A percentile compares a stretch with the other conserved stretches of the same genome.
Conservation (phyloP, 2,329 filamentous ascomycete genomes). For the Lecanicillium sp. region DNA sequence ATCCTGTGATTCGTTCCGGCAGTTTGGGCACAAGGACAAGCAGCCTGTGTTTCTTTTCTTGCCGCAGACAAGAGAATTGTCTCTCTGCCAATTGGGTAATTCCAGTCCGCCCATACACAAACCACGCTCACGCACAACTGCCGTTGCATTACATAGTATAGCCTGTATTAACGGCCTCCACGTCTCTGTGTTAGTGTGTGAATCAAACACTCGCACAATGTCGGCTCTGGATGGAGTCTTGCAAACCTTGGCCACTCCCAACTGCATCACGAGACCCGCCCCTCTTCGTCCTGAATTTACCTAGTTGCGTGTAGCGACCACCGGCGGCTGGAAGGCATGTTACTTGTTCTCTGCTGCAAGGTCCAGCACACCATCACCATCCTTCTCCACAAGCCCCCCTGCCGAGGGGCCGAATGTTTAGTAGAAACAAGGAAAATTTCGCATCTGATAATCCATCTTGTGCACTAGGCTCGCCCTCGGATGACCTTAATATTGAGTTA, state of each 20-base stretch:
- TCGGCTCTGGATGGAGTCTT: slow-evolving; percentile 2
- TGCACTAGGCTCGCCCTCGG: no score
- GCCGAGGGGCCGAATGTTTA: slow-evolving; percentile 2
- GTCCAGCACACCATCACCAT: background rate
- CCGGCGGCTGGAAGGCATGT: no score
- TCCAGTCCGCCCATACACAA: no score
- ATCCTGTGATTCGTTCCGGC: background rate
- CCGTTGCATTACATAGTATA: no score
- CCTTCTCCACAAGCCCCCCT: background rate
- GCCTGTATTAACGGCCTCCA: no score
- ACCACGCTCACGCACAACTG: no score
- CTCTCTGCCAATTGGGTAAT: no score
- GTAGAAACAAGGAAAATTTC: background rate
- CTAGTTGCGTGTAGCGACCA: background rate
- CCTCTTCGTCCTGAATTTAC: slow-evolving; percentile 2
- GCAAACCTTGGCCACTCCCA: slow-evolving; percentile 1
- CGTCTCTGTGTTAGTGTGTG: no score
- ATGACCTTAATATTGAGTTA: no score
- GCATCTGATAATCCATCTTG: no score
- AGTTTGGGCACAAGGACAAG: background rate
- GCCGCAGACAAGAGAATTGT: no score
- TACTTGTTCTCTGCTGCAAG: background rate
- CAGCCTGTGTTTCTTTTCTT: background rate
- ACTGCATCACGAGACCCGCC: slow-evolving; percentile 5
- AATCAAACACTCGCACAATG: slow-evolving; percentile 5